These are phyloP conservation scores for Tephrocybe sp. DNA, from an alignment of 768 basidiomycete genomes.

Conservation along the genomic window DNA sequence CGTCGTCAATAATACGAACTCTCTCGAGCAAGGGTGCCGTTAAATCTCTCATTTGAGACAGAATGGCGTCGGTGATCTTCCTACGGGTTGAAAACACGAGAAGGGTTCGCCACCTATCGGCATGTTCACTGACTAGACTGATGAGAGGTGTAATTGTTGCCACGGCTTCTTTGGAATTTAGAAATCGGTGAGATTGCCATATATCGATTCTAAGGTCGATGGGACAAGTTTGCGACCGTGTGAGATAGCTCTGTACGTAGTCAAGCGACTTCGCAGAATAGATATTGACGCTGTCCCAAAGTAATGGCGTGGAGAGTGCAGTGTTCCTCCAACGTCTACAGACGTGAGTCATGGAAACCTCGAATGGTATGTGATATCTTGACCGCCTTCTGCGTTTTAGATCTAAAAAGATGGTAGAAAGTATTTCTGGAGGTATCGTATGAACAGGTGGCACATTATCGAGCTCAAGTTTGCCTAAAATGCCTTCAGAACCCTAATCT, in stretches of 20 bases:
- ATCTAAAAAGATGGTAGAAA: constrained; percentile 26
- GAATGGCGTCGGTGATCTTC: constrained; percentile 21
- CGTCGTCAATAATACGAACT: constrained; percentile 18
- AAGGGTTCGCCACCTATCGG: constrained; percentile 26
- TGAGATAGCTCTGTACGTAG: constrained; percentile 25
- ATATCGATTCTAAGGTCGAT: constrained; percentile 30
- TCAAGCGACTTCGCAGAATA: constrained; percentile 24
- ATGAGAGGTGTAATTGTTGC: constrained; percentile 13
- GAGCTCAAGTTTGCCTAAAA: too few species aligned
- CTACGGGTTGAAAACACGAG: constrained; percentile 23
- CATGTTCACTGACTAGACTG: constrained; percentile 18
- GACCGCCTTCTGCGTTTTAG: constrained; percentile 20
- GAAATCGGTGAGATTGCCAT: constrained; percentile 24
- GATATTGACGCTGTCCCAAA: constrained; percentile 39
- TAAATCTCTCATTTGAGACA: constrained; percentile 18
- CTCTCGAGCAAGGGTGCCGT: constrained; percentile 25
- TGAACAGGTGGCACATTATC: constrained; percentile 9
- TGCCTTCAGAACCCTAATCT: too few species aligned
- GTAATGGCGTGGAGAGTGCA: constrained; percentile 30
- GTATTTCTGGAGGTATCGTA: constrained; percentile 29
- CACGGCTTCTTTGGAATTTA: constrained; percentile 3
- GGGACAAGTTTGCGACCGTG: constrained; percentile 27
- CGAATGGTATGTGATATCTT: constrained; percentile 26
- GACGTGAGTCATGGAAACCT: constrained; percentile 41
- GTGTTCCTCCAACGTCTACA: constrained; percentile 38